Base-by-base conservation (phyloP, 345 rosid genomes). In the Ricinus communis region DNA sequence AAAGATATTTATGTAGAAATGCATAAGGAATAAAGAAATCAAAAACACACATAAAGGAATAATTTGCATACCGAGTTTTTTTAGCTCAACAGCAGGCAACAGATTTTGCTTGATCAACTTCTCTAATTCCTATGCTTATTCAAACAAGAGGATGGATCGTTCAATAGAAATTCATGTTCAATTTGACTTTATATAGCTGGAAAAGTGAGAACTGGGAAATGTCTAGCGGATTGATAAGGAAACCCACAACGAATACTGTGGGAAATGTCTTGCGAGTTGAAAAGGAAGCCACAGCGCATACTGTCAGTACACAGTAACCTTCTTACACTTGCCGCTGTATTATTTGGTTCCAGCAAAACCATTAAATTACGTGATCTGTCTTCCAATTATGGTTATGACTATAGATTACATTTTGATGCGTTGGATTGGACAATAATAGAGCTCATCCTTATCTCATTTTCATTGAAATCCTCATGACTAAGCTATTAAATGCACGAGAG, bases 291-390 rank as follows among this genome's bases (percentile, higher is more conserved):
- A 58, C 22, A 16, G 49, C 28, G 25, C 54, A 63, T 46, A 62
- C 46, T 70, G 40, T 15, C 10, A 66, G 22, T 54, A 50, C 61
- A 53, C 16, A 49, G 16, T 27, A 40, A 60, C 28, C 67, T 69
- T 66, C 50, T 21, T 18, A 36, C 24, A 51, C 67, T 54, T 64
- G 56, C 63, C 62, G 60, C 56, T 41, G 3, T 65, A 61, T 47
- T 41, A 36, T 30, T 53, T 7, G 15, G 24, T 31, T 63, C 77
- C 79, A 76, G 49, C 59, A 0, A 72, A 69, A 53, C 64, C 67
- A 71, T 74, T 71, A 53, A 74, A 51, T 38, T 43, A 30, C 50
- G 25, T 65, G 62, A 50, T 31, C 70, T 76, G 65, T 70, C 82
- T 76, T 78, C 58, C 74, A 63, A 64, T 31, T 70, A 69, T 28